Base-by-base conservation (phyloP, 2,329 filamentous ascomycete genomes). In the Ceratocystis smalleyi region DNA sequence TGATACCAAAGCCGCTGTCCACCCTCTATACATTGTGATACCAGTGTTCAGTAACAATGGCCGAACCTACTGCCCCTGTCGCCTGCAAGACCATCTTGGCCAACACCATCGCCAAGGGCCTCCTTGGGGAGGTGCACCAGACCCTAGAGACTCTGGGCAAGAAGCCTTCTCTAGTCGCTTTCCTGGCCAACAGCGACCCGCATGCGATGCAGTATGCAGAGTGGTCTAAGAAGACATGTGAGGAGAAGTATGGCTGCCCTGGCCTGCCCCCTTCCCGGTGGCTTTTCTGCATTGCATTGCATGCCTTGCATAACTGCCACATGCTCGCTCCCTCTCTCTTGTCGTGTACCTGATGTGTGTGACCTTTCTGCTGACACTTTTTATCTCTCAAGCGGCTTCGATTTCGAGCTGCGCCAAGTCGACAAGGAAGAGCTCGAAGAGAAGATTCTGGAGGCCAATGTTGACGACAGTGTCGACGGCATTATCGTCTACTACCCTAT, bases 401-500 rank as follows among this genome's bases (percentile, higher is more conserved):
- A 83, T 68, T 99, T 96, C 74, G 85, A 91, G 69, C 83, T 97
- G 67, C 88, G 88, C 69, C 83, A 85, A 72, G 85, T 96, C 62
- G 83, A 88, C 71, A 92, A 92, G 73, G 91, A 97, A 72, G 81
- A 85, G 59, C 87, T 97, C 68, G 94, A 99, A 78, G 89, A 96
- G 70, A 85, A 86, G 69, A 87, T 99, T 71, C 82, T 92, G 69
- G 81, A 82, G 69, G 92, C 92, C 72, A 99, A 99, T 75, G 77
- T 82, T 40, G 89, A 97, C 74, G 73, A 81, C 65, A 72, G 76
- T 17, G 83, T 96, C 68, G 89, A 96, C 75, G 92, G 83, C 70
- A 95, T 96, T 72, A 95, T 99, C 69, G 89, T 99, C 73, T 99
- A 99, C 81, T 99, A 97, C 75, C 94, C 94, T 64, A 95, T 99